These are phyloP conservation scores for Neospora caninum DNA, from an alignment of 169 alveolate genomes.

Conservation along the genomic window DNA sequence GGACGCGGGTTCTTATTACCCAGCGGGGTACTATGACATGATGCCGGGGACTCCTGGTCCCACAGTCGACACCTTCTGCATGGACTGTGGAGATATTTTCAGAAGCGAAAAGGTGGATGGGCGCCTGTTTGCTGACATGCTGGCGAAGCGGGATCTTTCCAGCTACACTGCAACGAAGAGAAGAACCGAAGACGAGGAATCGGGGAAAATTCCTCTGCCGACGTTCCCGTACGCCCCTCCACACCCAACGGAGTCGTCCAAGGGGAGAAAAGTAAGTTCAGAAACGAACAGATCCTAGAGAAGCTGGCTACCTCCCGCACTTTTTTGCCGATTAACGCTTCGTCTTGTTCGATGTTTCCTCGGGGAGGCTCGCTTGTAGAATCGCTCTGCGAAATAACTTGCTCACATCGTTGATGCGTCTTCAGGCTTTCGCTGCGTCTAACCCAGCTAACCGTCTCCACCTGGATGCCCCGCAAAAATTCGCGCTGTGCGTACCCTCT, in stretches of 20 bases:
- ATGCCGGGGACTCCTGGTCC: background rate
- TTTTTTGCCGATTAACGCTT: too few species aligned
- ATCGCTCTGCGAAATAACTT: too few species aligned
- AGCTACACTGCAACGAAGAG: background rate
- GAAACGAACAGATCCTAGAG: background rate
- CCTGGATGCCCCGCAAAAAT: too few species aligned
- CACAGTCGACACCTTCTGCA: background rate
- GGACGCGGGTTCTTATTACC: background rate
- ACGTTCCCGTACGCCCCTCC: constrained; percentile 14
- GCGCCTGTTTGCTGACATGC: background rate
- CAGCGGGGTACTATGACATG: background rate
- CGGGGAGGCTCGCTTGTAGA: too few species aligned
- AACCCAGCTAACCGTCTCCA: too few species aligned
- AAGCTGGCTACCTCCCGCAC: too few species aligned
- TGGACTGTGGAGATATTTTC: background rate
- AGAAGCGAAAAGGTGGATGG: background rate
- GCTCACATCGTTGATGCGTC: too few species aligned
- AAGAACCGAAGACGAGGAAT: background rate
- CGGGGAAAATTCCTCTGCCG: constrained; percentile 32
- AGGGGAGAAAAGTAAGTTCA: background rate
- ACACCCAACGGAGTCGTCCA: background rate
- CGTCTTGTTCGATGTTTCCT: too few species aligned
- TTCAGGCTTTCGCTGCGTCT: too few species aligned
- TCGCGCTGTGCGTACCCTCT: too few species aligned
- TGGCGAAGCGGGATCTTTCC: background rate